phyloP scores from a whole-genome alignment of 495 filamentous ascomycete genomes.

The Neurospora terricola region DNA sequence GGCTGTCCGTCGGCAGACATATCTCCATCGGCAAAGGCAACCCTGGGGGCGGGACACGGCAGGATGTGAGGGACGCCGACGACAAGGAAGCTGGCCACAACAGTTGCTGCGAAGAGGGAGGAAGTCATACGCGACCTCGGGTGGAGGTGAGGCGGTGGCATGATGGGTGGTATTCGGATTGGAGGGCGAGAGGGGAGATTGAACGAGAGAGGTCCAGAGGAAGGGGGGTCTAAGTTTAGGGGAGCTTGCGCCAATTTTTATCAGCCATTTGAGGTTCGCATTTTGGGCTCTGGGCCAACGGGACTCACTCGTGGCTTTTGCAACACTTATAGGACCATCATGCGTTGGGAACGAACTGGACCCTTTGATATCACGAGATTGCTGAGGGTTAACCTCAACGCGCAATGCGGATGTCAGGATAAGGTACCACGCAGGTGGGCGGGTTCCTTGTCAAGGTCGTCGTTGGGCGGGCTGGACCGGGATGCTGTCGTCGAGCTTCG shows the following conservation, averaged over 20 bases:
- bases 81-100: slow-evolving; percentile 81
- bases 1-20: slow-evolving; percentile 38
- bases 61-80: slow-evolving; percentile 87
- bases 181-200: not conserved
- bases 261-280: slow-evolving; percentile 1
- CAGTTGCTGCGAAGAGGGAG: slow-evolving; percentile 89
- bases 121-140: slow-evolving; percentile 84
- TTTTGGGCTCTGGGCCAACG: not conserved
- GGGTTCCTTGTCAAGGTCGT: not conserved
- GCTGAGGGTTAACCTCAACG: not conserved
- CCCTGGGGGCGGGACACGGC: slow-evolving; percentile 79
- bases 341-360: not conserved
- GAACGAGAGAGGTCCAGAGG: not conserved
- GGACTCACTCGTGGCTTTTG: slow-evolving; percentile 1
- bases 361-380: not conserved
- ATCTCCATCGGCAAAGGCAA: slow-evolving; percentile 61
- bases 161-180: slow-evolving; percentile 25
- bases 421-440: not conserved
- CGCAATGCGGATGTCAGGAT: not conserved
- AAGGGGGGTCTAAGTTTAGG: not conserved
- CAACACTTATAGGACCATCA: not conserved
- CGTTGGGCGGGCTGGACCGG: not conserved
- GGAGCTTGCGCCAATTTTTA: slow-evolving; percentile 7
- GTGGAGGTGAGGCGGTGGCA: slow-evolving; percentile 88
- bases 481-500: not conserved